A percentile compares a stretch with the other conserved stretches of the same genome.
phyloP scores from a whole-genome alignment of 208 protist genomes.

The Angomonas desouzai region DNA sequence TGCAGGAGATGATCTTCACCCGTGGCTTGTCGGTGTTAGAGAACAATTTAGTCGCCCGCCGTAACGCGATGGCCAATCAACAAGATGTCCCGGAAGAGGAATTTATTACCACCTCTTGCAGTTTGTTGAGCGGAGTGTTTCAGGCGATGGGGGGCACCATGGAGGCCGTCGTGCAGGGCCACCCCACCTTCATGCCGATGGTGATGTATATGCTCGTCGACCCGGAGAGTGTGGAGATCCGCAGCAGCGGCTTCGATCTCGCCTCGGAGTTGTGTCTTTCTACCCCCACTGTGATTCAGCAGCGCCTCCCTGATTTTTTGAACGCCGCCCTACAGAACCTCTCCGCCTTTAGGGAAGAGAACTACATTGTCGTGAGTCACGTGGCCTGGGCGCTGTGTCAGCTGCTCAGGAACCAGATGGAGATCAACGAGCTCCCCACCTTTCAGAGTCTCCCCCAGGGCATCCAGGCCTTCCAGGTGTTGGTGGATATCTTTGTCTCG shows the following conservation, averaged over 20 bases:
- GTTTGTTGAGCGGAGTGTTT: conserved; percentile 75
- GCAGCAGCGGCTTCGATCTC: conserved; percentile 71
- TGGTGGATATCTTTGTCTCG: conserved; percentile 36
- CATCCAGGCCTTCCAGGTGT: conserved; percentile 43
- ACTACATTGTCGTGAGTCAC: conserved; percentile 64
- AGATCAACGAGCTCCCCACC: conserved; percentile 38
- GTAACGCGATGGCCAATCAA: conserved; percentile 22
- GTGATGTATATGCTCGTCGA: conserved; percentile 47
- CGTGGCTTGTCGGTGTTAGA: conserved; percentile 53
- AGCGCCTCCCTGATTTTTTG: conserved; percentile 33
- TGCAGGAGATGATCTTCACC: conserved; percentile 68
- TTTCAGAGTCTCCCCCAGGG: conserved; percentile 35
- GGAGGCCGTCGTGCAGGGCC: conserved; percentile 52
- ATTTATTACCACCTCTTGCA: conserved; percentile 67
- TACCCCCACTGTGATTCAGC: conserved; percentile 51
- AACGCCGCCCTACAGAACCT: conserved; percentile 50
- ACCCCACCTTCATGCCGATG: conserved; percentile 52
- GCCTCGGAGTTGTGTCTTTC: conserved; percentile 59
- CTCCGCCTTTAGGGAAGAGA: conserved; percentile 33
- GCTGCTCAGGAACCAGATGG: conserved; percentile 68
- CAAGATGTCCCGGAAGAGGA: conserved; percentile 53
- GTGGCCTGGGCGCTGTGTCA: conserved; percentile 78
- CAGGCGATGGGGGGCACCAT: conserved; percentile 66
- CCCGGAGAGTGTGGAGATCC: conserved; percentile 33
- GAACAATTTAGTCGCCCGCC: conserved; percentile 51